A percentile compares a stretch with the other conserved stretches of the same genome.
Conservation (phyloP, 1,284 basidiomycete genomes). For the Sanghuangporus weigelae region DNA sequence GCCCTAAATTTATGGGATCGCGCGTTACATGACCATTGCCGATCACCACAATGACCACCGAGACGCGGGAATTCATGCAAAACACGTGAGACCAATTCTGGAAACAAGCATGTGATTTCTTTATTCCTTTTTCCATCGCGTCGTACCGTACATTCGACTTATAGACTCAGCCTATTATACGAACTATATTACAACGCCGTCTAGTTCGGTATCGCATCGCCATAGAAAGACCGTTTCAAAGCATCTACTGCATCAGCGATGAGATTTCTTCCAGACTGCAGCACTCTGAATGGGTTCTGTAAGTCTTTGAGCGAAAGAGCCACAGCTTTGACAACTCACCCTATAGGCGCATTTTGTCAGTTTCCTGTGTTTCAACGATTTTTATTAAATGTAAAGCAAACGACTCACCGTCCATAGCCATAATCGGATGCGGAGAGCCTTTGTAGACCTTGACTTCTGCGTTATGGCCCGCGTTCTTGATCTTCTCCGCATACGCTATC, state of each 20-base stretch:
- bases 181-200: background rate
- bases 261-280: conserved; percentile 46
- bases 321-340: background rate
- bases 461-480: conserved; percentile 47
- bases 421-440: conserved; percentile 60
- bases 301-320: background rate
- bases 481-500: conserved; percentile 55
- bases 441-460: conserved; percentile 54
- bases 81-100: background rate
- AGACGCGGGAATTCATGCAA: background rate
- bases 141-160: background rate
- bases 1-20: too few species aligned
- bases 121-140: background rate
- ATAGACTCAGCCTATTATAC: background rate
- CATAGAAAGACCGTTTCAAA: conserved; percentile 39
- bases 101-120: background rate
- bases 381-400: background rate
- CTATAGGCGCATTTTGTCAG: background rate
- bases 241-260: conserved; percentile 51
- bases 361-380: background rate
- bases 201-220: background rate
- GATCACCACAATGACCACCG: background rate
- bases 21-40: background rate
- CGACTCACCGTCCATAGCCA: conserved; percentile 61
- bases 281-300: conserved; percentile 30